Evolutionary conservation across 2,329 filamentous ascomycete genomes (phyloP).

Genomic region (Emmonsiellopsis sp.): DNA sequence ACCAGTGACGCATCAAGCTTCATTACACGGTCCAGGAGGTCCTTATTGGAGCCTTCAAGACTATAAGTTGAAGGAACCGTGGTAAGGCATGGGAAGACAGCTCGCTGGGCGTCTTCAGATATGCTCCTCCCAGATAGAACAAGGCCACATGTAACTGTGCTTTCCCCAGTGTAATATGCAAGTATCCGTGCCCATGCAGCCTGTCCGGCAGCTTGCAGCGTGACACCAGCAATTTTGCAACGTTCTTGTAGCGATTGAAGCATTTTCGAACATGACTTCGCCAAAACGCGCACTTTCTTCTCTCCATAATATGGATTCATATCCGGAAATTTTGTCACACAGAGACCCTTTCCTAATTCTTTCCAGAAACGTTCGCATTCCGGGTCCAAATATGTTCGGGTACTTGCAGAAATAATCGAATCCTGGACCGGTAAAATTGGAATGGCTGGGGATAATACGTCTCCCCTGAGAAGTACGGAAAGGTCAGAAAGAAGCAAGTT

Average conservation of each 20-base stretch:
- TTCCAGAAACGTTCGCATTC: conserved; percentile 53
- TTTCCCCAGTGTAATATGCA: conserved; percentile 66
- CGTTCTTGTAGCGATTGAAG: conserved; percentile 43
- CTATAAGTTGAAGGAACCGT: conserved; percentile 65
- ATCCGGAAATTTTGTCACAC: conserved; percentile 64
- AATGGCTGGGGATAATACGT: conserved; percentile 13
- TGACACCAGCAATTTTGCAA: conserved; percentile 53
- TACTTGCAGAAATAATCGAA: conserved; percentile 34
- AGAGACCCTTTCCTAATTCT: conserved; percentile 40
- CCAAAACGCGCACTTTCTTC: conserved; percentile 23
- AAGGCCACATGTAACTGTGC: conserved; percentile 64
- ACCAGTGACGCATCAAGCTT: conserved; percentile 54
- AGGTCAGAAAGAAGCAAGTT: conserved; percentile 55
- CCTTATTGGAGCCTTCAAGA: conserved; percentile 44
- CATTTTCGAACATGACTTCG: conserved; percentile 29
- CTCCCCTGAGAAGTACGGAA: conserved; percentile 26
- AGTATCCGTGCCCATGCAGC: conserved; percentile 70
- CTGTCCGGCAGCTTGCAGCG: conserved; percentile 66
- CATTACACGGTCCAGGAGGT: conserved; percentile 56
- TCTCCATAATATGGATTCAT: conserved; percentile 51
- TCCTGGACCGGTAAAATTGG: conserved; percentile 36
- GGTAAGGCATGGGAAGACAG: conserved; percentile 68
- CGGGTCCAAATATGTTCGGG: conserved; percentile 14
- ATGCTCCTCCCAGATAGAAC: conserved; percentile 65
- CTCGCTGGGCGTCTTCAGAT: conserved; percentile 47